These are phyloP conservation scores for Harringtonia lauricola DNA, from an alignment of 2,329 filamentous ascomycete genomes.

Conservation along the genomic window DNA sequence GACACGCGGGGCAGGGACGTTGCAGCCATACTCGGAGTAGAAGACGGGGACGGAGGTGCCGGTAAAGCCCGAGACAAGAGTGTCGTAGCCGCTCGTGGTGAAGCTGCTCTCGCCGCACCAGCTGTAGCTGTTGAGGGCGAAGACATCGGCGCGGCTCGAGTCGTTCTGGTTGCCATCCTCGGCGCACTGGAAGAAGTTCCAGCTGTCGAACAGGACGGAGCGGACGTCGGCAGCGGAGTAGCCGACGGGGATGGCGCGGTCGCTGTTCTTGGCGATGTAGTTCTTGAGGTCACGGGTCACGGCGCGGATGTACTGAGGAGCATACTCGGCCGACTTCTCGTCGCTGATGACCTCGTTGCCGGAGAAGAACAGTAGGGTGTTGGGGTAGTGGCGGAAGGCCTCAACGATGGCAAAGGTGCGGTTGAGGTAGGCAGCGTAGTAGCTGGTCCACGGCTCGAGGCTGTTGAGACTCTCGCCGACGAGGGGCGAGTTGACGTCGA, in stretches of 20 bases:
- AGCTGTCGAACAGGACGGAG: conserved; percentile 60
- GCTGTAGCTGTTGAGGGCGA: conserved; percentile 67
- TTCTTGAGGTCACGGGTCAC: conserved; percentile 72
- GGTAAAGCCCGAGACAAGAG: conserved; percentile 51
- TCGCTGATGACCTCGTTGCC: conserved; percentile 71
- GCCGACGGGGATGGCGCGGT: conserved; percentile 62
- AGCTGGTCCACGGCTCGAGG: conserved; percentile 40
- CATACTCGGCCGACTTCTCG: conserved; percentile 43
- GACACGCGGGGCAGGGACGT: conserved; percentile 54
- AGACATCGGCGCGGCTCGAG: conserved; percentile 59
- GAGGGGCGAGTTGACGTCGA: conserved; percentile 58
- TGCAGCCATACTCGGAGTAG: conserved; percentile 77
- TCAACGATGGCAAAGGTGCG: conserved; percentile 57
- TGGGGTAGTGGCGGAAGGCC: conserved; percentile 56
- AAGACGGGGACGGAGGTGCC: conserved; percentile 62
- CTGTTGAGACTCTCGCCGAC: conserved; percentile 46
- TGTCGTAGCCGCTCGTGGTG: conserved; percentile 41
- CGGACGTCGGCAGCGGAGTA: conserved; percentile 77
- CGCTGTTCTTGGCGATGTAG: conserved; percentile 62
- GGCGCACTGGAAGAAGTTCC: conserved; percentile 64
- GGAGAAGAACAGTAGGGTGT: conserved; percentile 63
- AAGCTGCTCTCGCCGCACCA: conserved; percentile 50
- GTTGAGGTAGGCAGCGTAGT: conserved; percentile 50
- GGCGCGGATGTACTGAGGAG: conserved; percentile 62
- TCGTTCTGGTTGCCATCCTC: conserved; percentile 40